Conservation (phyloP, 2,329 filamentous ascomycete species). For the Clathrospora elynae region DNA sequence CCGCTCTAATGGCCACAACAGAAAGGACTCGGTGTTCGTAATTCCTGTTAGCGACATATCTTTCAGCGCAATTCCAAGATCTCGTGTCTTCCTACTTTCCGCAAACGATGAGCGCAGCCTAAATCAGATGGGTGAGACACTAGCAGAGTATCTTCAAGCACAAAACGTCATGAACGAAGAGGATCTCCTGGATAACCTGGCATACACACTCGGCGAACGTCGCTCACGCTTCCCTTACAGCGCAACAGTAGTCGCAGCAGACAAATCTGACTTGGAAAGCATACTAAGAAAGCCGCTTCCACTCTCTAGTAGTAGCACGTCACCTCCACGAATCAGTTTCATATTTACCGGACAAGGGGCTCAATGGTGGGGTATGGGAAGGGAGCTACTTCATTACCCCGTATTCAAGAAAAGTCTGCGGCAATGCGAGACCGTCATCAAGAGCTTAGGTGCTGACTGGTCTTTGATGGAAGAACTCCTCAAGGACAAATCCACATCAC, state of each 20-base stretch:
- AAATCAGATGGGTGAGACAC: slow-evolving; percentile 19
- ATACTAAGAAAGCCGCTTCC: neutral
- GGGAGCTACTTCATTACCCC: slow-evolving; percentile 37
- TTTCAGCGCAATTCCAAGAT: neutral
- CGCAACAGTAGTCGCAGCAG: slow-evolving; percentile 4
- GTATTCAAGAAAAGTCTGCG: slow-evolving; percentile 16
- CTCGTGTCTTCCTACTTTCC: slow-evolving; percentile 18
- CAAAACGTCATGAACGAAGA: slow-evolving; percentile 12
- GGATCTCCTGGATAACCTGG: slow-evolving; percentile 16
- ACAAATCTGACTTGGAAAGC: slow-evolving; percentile 5
- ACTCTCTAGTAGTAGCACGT: neutral
- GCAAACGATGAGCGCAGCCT: slow-evolving; percentile 18
- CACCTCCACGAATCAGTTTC: slow-evolving; percentile 13
- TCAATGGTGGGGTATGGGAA: slow-evolving; percentile 51
- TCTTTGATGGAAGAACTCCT: slow-evolving; percentile 19
- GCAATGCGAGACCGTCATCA: slow-evolving; percentile 8
- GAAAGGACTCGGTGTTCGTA: slow-evolving; percentile 13
- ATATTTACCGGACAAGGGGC: slow-evolving; percentile 55
- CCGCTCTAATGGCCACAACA: slow-evolving; percentile 1
- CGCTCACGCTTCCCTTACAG: slow-evolving; percentile 9
- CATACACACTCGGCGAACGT: slow-evolving; percentile 28
- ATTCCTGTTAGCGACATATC: slow-evolving; percentile 8
- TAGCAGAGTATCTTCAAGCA: slow-evolving; percentile 16
- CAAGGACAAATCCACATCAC: slow-evolving; percentile 7
- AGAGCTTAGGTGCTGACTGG: slow-evolving; percentile 11